phyloP scores from a whole-genome alignment of 2,329 filamentous ascomycete species.

The Westerdykella sp. region DNA sequence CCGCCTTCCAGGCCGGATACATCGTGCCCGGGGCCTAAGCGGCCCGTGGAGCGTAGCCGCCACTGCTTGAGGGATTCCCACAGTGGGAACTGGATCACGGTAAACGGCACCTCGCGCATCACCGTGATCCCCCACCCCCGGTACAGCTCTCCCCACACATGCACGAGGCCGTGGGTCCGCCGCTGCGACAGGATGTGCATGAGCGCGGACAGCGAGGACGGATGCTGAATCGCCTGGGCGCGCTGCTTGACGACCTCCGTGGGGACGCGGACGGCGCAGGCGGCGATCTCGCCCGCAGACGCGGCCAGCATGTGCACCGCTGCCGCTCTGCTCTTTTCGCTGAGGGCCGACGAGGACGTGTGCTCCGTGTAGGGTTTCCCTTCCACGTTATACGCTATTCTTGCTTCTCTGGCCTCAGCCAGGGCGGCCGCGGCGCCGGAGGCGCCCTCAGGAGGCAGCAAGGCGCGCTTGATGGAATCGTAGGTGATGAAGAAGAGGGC shows the following conservation, averaged over 20 bases:
- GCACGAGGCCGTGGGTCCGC: conserved; percentile 36
- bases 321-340: conserved; percentile 22
- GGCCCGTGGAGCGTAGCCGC: conserved; percentile 45
- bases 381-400: conserved; percentile 17
- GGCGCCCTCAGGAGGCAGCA: conserved; percentile 8
- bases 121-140: conserved; percentile 89
- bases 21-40: conserved; percentile 24
- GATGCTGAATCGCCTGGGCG: conserved; percentile 80
- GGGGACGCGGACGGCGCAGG: conserved; percentile 85
- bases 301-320: conserved; percentile 74
- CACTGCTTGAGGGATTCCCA: conserved; percentile 89
- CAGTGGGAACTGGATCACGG: conserved; percentile 91
- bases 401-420: background rate
- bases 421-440: background rate
- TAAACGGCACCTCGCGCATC: conserved; percentile 94
- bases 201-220: conserved; percentile 61
- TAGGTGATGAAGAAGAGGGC: conserved; percentile 98
- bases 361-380: conserved; percentile 18
- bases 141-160: conserved; percentile 80
- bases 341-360: conserved; percentile 13
- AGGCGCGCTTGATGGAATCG: conserved; percentile 57
- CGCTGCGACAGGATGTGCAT: conserved; percentile 55
- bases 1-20: conserved; percentile 73
- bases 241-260: conserved; percentile 97
- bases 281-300: conserved; percentile 79